Evolutionary conservation across 2,329 filamentous ascomycete species (phyloP).

Genomic region (Hysterium pulicare): DNA sequence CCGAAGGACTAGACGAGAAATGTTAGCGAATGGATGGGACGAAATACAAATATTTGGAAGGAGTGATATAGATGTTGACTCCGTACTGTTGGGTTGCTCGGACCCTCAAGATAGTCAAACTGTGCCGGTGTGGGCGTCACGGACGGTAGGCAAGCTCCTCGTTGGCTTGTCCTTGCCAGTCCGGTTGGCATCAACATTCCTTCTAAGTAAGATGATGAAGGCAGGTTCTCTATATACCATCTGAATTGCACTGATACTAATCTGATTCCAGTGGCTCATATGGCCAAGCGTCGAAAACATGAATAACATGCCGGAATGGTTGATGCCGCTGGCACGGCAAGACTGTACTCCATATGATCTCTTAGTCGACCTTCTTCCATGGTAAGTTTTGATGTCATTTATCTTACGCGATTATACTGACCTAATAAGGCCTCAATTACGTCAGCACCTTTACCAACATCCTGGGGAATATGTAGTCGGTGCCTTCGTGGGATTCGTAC

Average conservation of each 20-base stretch:
- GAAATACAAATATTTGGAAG: constrained; percentile 31
- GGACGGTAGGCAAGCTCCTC: constrained; percentile 29
- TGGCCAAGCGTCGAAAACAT: constrained; percentile 36
- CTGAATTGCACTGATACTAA: neutral
- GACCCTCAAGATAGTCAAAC: constrained; percentile 32
- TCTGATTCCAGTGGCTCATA: constrained; percentile 26
- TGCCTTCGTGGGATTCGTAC: constrained; percentile 26
- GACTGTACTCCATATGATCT: constrained; percentile 31
- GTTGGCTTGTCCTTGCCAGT: constrained; percentile 22
- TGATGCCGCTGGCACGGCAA: constrained; percentile 28
- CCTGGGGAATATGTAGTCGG: constrained; percentile 27
- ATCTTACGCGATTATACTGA: neutral
- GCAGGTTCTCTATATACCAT: constrained; percentile 18
- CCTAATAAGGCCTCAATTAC: constrained; percentile 27
- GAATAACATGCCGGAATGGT: constrained; percentile 33
- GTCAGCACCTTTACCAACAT: constrained; percentile 30
- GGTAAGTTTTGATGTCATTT: constrained; percentile 17
- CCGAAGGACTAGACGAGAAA: constrained; percentile 28
- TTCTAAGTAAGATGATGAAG: constrained; percentile 35
- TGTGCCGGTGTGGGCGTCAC: constrained; percentile 32
- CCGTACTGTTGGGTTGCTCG: constrained; percentile 29
- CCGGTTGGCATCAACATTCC: constrained; percentile 29
- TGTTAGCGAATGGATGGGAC: constrained; percentile 31
- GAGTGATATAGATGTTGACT: constrained; percentile 33
- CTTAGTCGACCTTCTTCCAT: constrained; percentile 32